These are phyloP conservation scores for Termitomyces sp. DNA, from an alignment of 768 basidiomycete species.

Conservation along the genomic window DNA sequence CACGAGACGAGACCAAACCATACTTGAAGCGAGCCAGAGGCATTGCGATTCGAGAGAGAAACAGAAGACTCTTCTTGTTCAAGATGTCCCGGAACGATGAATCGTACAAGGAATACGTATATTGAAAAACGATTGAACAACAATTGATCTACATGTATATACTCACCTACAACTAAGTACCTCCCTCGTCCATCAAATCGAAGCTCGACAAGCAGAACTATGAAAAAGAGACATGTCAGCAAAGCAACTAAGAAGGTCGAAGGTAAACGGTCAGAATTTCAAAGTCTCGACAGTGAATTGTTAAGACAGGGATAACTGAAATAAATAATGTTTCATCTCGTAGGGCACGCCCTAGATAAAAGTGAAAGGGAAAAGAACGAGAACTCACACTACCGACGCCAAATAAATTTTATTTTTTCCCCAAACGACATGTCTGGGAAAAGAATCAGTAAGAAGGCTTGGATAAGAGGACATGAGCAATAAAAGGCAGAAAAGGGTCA, in stretches of 20 bases:
- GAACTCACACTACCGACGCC: not conserved
- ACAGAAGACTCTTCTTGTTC: not conserved
- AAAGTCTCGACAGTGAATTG: constrained; percentile 23
- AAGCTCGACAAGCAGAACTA: not conserved
- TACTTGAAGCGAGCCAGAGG: no score
- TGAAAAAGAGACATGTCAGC: not conserved
- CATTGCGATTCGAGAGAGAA: not conserved
- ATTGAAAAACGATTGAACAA: constrained; percentile 2
- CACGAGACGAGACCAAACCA: not conserved
- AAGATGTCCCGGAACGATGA: not conserved
- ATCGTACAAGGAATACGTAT: not conserved
- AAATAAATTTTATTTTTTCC: no score
- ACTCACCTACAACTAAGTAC: not conserved
- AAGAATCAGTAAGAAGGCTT: not conserved
- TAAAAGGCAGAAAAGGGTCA: constrained; percentile 8
- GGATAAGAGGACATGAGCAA: not conserved
- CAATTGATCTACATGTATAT: not conserved
- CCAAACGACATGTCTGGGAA: not conserved
- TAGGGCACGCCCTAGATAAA: not conserved
- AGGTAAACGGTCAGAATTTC: constrained; percentile 25
- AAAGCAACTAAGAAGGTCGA: not conserved
- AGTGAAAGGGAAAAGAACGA: not conserved
- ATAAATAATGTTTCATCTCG: constrained; percentile 24
- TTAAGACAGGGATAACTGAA: constrained; percentile 33
- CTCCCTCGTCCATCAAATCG: not conserved